Conservation (phyloP, 148 eudicot species). For the Rhododendron williamsianum region DNA sequence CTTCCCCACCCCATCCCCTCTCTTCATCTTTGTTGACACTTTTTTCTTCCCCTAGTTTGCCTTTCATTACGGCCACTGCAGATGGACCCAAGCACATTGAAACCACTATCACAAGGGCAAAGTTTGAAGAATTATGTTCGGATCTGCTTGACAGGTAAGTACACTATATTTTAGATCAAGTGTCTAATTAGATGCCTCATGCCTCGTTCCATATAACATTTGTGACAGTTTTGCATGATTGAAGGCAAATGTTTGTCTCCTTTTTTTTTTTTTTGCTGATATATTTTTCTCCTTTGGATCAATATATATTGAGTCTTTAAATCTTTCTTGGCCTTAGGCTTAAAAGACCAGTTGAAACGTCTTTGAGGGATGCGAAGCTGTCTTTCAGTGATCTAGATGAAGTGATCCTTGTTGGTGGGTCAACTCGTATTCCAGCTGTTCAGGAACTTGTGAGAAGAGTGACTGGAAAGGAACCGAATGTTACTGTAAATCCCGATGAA, state of each 20-base stretch:
- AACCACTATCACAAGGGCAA: conserved; percentile 75
- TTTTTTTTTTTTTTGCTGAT: background rate
- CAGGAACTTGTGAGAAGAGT: conserved; percentile 55
- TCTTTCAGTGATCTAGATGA: conserved; percentile 57
- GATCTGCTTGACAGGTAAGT: conserved; percentile 83
- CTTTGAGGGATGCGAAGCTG: conserved; percentile 59
- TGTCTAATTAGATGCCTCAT: background rate
- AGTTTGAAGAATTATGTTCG: conserved; percentile 85
- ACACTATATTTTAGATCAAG: background rate
- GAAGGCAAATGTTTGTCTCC: background rate
- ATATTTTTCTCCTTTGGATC: background rate
- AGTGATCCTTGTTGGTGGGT: conserved; percentile 75
- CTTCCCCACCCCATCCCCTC: background rate
- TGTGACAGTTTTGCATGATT: background rate
- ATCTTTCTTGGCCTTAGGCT: conserved; percentile 30
- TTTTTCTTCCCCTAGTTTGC: conserved; percentile 38
- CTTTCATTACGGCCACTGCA: conserved; percentile 86
- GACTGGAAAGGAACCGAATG: conserved; percentile 61
- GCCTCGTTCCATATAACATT: background rate
- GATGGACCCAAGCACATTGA: conserved; percentile 95
- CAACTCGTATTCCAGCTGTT: conserved; percentile 70
- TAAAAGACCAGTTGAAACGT: conserved; percentile 51
- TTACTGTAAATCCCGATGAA: conserved; percentile 70
- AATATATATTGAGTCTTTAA: background rate
- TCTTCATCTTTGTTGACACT: background rate